Percentiles rank a stretch among this genome's conserved stretches.
These are phyloP conservation scores for Aspergillus neoniger DNA, from an alignment of 2,329 filamentous ascomycete genomes.

Conservation along the genomic window DNA sequence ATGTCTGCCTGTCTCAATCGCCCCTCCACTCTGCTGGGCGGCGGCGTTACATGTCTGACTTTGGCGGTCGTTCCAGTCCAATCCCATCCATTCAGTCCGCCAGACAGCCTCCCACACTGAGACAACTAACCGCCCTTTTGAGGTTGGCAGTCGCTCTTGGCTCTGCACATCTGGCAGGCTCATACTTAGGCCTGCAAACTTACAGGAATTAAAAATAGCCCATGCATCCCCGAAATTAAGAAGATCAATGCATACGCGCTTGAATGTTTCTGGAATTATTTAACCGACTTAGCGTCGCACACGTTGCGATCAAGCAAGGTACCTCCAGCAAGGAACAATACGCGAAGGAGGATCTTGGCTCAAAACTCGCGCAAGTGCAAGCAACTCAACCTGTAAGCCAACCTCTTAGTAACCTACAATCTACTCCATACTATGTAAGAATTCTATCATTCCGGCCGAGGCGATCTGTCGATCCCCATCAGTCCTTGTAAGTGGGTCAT, in stretches of 20 bases:
- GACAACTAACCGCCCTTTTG: not conserved
- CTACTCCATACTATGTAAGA: not conserved
- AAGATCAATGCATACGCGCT: not conserved
- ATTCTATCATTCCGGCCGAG: constrained; percentile 9
- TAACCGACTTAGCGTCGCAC: not conserved
- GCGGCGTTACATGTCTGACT: not conserved
- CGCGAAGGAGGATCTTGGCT: not conserved
- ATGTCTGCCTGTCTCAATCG: constrained; percentile 4
- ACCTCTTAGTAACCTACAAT: not conserved
- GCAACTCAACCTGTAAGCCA: not conserved
- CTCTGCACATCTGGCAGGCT: not conserved
- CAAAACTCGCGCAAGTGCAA: not conserved
- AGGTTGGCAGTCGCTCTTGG: not conserved
- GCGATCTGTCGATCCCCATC: constrained; percentile 17
- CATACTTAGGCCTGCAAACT: not conserved
- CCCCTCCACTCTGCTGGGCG: not conserved
- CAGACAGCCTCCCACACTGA: not conserved
- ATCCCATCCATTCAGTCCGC: not conserved
- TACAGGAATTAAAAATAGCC: not conserved
- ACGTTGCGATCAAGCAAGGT: not conserved
- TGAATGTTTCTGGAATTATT: not conserved
- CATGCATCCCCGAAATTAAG: not conserved
- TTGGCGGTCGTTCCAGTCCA: not conserved
- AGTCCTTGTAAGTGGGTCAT: constrained; percentile 20
- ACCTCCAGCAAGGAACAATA: not conserved